These are phyloP conservation scores for Musa balbisiana DNA, from an alignment of 202 grass and related monocot genomes.

Conservation along the genomic window DNA sequence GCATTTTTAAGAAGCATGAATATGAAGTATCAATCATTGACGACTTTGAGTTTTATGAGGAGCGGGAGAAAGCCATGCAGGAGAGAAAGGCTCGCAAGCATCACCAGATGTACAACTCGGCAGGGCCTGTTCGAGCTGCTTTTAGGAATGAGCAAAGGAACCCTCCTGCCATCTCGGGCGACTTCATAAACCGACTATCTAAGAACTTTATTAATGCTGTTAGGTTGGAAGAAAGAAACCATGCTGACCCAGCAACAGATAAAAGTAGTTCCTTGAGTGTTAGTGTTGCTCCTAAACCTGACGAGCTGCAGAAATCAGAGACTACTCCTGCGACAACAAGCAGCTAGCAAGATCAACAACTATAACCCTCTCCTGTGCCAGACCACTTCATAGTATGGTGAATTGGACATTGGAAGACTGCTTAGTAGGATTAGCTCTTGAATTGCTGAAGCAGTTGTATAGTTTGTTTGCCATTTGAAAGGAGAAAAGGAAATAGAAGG, in stretches of 20 bases:
- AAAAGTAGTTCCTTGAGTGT: background rate
- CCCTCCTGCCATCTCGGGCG: constrained; percentile 4
- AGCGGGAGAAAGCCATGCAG: constrained; percentile 77
- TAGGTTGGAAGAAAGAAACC: constrained; percentile 2
- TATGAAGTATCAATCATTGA: constrained; percentile 67
- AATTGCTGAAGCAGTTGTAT: constrained; percentile 2
- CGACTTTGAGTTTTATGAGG: constrained; percentile 86
- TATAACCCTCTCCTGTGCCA: background rate
- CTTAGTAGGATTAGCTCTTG: background rate
- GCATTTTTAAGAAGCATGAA: constrained; percentile 73
- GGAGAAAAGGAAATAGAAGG: background rate
- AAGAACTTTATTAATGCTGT: constrained; percentile 14
- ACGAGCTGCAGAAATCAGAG: background rate
- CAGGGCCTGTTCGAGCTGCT: background rate
- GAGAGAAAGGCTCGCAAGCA: constrained; percentile 63
- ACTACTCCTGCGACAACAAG: background rate
- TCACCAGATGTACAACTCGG: constrained; percentile 21
- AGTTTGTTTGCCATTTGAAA: background rate
- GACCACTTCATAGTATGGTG: background rate
- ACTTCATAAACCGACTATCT: constrained; percentile 1
- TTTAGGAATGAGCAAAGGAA: background rate
- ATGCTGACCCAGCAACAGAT: background rate
- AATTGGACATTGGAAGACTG: background rate
- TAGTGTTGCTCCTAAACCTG: background rate
- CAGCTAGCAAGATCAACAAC: background rate